Evolutionary conservation across 495 filamentous ascomycete species (phyloP).

Genomic region (Emericellopsis terricola): DNA sequence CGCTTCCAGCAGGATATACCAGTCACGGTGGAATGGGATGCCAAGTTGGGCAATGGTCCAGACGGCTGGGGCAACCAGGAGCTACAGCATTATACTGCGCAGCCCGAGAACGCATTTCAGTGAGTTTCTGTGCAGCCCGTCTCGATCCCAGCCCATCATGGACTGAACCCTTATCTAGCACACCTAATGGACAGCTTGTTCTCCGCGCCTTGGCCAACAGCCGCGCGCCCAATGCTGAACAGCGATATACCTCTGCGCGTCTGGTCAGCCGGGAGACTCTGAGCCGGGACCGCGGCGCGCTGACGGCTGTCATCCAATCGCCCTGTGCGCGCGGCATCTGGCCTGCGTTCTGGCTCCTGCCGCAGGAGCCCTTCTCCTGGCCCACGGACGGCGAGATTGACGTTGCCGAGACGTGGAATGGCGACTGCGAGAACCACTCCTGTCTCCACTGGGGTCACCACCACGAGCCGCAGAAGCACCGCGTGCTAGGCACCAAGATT

Average conservation of each 20-base stretch:
- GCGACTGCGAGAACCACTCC: conserved; percentile 18
- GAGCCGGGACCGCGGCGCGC: conserved; percentile 15
- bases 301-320: conserved; percentile 13
- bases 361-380: conserved; percentile 29
- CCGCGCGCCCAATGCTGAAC: conserved; percentile 8
- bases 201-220: conserved; percentile 15
- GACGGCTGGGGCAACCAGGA: conserved; percentile 30
- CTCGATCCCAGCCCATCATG: too few relatives aligned
- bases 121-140: neutral
- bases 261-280: conserved; percentile 19
- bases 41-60: conserved; percentile 20
- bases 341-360: conserved; percentile 27
- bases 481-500: conserved; percentile 16
- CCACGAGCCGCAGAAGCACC: conserved; percentile 25
- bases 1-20: conserved; percentile 13
- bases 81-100: conserved; percentile 21
- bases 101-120: conserved; percentile 18
- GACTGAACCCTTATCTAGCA: conserved; percentile 6
- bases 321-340: conserved; percentile 23
- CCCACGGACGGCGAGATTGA: conserved; percentile 43
- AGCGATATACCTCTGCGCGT: conserved; percentile 20
- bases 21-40: conserved; percentile 13
- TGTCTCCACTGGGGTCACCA: conserved; percentile 29
- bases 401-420: conserved; percentile 35
- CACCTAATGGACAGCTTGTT: conserved; percentile 16